phyloP scores from a whole-genome alignment of 1,139 yeast genomes.

The Diutina rugosa region DNA sequence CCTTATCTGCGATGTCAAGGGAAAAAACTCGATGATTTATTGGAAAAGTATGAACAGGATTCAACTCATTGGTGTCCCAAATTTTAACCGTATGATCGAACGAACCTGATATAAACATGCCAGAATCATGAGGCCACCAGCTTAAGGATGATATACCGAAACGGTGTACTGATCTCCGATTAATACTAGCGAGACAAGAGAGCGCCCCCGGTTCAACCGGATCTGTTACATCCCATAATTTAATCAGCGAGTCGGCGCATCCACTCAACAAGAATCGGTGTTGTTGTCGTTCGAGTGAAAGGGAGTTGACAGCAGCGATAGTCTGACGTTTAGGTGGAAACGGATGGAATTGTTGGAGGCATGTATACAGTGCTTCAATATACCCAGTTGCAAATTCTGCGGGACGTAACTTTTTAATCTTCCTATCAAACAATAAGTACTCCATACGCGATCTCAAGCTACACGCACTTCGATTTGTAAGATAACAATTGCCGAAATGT shows the following conservation, averaged over 20 bases:
- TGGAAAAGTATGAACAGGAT: slow-evolving; percentile 54
- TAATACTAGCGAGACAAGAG: slow-evolving; percentile 25
- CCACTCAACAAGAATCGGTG: slow-evolving; percentile 51
- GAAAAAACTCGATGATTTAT: slow-evolving; percentile 38
- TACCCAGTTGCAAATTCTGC: slow-evolving; percentile 24
- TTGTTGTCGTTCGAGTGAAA: slow-evolving; percentile 47
- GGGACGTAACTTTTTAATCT: slow-evolving; percentile 16
- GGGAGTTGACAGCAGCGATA: slow-evolving; percentile 46
- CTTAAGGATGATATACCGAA: slow-evolving; percentile 62
- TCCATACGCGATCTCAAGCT: neutral
- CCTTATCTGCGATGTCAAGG: slow-evolving; percentile 31
- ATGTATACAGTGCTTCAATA: slow-evolving; percentile 27
- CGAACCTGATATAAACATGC: slow-evolving; percentile 73
- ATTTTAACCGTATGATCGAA: slow-evolving; percentile 67
- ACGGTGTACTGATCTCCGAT: slow-evolving; percentile 44
- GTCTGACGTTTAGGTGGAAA: slow-evolving; percentile 28
- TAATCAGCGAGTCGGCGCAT: slow-evolving; percentile 63
- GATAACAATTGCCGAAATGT: too few species aligned
- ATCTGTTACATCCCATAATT: slow-evolving; percentile 39
- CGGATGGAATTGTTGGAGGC: slow-evolving; percentile 14
- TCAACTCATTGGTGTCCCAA: slow-evolving; percentile 66
- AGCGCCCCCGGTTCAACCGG: neutral
- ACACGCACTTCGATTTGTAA: neutral
- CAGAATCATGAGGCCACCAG: slow-evolving; percentile 91
- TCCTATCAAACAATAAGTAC: slow-evolving; percentile 20